phyloP scores from a whole-genome alignment of 805 yeast species.

The Saccharomyces paradoxus region DNA sequence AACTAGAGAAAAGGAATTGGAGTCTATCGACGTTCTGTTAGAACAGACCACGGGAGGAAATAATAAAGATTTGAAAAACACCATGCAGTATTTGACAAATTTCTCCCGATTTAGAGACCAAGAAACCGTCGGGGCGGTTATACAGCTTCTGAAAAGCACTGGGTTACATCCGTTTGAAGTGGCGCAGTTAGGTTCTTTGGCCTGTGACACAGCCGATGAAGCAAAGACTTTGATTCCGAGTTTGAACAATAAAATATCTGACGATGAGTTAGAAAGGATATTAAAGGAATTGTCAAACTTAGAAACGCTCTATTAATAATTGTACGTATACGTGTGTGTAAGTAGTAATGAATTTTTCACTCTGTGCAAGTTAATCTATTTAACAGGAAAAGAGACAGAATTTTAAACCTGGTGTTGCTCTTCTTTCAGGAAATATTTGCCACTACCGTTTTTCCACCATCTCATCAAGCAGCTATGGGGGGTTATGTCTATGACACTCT shows the following conservation, averaged over 20 bases:
- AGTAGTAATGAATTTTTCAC: conserved; percentile 1
- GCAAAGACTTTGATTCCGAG: conserved; percentile 92
- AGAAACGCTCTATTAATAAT: conserved; percentile 36
- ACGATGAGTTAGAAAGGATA: conserved; percentile 78
- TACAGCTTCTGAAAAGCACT: conserved; percentile 64
- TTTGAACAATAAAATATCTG: conserved; percentile 69
- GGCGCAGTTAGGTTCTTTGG: conserved; percentile 79
- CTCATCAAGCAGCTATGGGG: conserved; percentile 54
- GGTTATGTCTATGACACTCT: conserved; percentile 34
- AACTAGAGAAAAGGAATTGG: conserved; percentile 37
- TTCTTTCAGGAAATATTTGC: conserved; percentile 15
- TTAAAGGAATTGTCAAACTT: conserved; percentile 76
- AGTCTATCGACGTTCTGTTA: conserved; percentile 25
- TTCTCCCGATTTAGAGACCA: conserved; percentile 89
- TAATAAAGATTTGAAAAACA: conserved; percentile 82
- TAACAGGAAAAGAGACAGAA: not conserved
- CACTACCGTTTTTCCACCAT: conserved; percentile 71
- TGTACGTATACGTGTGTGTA: conserved; percentile 10
- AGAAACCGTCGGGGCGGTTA: conserved; percentile 89
- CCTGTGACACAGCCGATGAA: conserved; percentile 95
- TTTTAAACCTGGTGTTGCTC: not conserved
- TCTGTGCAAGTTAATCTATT: not conserved
- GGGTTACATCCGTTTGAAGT: conserved; percentile 90
- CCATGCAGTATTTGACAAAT: conserved; percentile 74
- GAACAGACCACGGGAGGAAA: conserved; percentile 51